Percentiles rank a stretch among this genome's conserved stretches.
These are phyloP conservation scores for Tulasnella sp. DNA, from an alignment of 768 basidiomycete genomes.

Conservation along the genomic window DNA sequence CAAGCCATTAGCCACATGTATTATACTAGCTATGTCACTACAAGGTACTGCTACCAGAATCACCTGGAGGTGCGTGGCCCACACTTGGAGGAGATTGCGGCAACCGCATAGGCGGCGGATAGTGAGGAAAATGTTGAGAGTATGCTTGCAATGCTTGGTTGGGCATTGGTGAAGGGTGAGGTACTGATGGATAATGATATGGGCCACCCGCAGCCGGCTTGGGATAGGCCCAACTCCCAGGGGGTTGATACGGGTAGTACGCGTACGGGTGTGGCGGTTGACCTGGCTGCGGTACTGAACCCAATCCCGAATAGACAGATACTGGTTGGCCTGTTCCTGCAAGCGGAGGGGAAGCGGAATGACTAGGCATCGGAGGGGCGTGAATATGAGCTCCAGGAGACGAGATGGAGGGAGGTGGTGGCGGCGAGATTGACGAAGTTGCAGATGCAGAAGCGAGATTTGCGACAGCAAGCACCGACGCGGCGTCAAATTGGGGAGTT, in stretches of 20 bases:
- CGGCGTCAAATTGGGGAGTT: neutral
- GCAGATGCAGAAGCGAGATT: conserved; percentile 16
- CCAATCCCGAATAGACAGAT: neutral
- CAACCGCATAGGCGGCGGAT: neutral
- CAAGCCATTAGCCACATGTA: neutral
- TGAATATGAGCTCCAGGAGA: neutral
- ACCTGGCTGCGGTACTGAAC: neutral
- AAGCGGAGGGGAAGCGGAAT: neutral
- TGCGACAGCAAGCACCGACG: conserved; percentile 3
- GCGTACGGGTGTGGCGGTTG: neutral
- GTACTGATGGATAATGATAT: neutral
- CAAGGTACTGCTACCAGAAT: neutral
- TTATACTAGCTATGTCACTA: neutral
- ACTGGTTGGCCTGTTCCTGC: neutral
- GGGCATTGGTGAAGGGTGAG: neutral
- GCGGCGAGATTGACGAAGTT: neutral
- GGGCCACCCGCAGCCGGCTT: neutral
- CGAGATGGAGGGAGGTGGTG: neutral
- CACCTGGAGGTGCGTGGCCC: neutral
- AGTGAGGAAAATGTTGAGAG: neutral
- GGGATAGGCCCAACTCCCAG: neutral
- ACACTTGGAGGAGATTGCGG: neutral
- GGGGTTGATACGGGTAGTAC: neutral
- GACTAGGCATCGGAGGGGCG: neutral
- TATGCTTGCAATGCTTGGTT: neutral